phyloP scores from a whole-genome alignment of 1,284 basidiomycete species.

The Tetrapyrgos nigripes region DNA sequence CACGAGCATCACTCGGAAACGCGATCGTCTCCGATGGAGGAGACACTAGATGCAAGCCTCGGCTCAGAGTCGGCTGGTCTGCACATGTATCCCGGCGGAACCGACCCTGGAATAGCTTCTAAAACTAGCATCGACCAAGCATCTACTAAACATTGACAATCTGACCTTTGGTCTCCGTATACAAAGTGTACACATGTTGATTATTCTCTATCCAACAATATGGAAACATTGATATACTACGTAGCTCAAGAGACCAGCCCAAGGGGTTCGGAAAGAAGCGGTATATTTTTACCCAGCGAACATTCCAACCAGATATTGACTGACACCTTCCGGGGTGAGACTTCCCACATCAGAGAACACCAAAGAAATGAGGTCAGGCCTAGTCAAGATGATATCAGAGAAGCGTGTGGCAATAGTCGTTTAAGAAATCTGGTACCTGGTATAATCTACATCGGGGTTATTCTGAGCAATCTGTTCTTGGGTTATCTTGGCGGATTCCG shows the following conservation, averaged over 20 bases:
- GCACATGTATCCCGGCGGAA: neutral
- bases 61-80: neutral
- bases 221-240: neutral
- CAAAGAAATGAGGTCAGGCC: conserved; percentile 87
- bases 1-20: conserved; percentile 4
- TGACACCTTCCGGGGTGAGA: conserved; percentile 90
- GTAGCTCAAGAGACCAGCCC: neutral
- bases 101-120: neutral
- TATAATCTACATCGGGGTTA: conserved; percentile 87
- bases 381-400: conserved; percentile 36
- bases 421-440: conserved; percentile 54
- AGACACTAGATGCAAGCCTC: too few relatives aligned
- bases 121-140: neutral
- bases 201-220: neutral
- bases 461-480: conserved; percentile 78
- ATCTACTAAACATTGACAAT: too few relatives aligned
- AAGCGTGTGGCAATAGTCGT: conserved; percentile 19
- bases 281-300: conserved; percentile 67
- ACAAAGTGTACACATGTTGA: neutral
- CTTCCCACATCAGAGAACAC: conserved; percentile 94
- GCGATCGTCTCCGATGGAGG: neutral
- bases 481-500: conserved; percentile 55
- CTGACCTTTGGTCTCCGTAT: neutral
- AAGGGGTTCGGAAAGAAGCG: neutral
- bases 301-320: conserved; percentile 90